Evolutionary conservation across 2,329 filamentous ascomycete genomes (phyloP), one percentile per base, ranked within the genome.

Genomic region (Colletotrichum viniferum): DNA sequence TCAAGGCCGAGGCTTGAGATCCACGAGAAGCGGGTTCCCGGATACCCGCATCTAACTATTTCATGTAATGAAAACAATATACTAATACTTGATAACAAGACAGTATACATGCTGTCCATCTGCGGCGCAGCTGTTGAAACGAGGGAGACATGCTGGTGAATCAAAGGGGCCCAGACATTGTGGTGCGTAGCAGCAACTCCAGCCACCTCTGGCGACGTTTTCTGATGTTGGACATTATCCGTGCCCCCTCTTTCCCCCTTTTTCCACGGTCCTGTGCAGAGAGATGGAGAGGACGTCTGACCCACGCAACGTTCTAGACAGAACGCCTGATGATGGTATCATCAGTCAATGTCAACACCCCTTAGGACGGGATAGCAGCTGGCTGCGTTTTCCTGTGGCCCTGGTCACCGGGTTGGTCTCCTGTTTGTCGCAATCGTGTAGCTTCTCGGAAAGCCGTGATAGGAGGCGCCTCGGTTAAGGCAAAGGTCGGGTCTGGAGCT

Each of bases 51-150:
- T 55, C 63, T 32, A 32, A 55, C 30, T 38, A 24, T 60, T 48
- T n/a, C 43, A 67, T 67, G 73, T 34, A 67, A 72, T 67, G 56
- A 55, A 26, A 38, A 24, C 34, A 26, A 61, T 14, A 62, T 34
- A 72, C 26, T 72, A 76, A 34, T 76, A 69, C 26, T 48, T 52
- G 48, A 73, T 73, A 76, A 60, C 73, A 38, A 4, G n/a, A 60
- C 16, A 56, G 24, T 18, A 43, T 36, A 14, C 32, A 6, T 13
- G 26, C 26, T 56, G 32, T 38, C 38, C 34, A 8, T 56, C n/a
- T 52, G n/a, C 43, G n/a, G 18, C 66, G 58, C 34, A 43, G 43
- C 32, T 55, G 18, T 36, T 24, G 36, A 28, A 52, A 55, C 30
- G 32, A n/a, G 12, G 26, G 24, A 13, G 12, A 18, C 43, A 43